A percentile compares a stretch with the other conserved stretches of the same genome.
Conservation (phyloP, 331 rosid species). For the Malus hybrid region DNA sequence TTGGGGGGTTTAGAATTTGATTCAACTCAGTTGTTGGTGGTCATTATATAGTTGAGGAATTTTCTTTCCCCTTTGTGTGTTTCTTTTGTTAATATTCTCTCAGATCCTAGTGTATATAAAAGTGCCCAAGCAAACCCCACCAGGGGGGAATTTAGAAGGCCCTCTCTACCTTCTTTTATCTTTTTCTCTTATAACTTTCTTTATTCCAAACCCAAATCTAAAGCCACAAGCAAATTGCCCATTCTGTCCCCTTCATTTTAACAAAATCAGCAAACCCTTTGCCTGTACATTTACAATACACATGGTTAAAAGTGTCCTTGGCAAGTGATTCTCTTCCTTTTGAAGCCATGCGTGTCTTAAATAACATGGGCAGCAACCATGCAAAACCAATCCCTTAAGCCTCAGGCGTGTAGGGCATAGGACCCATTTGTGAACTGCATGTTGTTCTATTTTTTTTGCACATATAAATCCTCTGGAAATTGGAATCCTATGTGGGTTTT, state of each 20-base stretch:
- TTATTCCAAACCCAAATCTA: constrained; percentile 84
- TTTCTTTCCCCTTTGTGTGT: no score
- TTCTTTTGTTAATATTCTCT: constrained; percentile 33
- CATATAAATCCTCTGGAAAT: constrained; percentile 27
- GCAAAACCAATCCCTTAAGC: constrained; percentile 24
- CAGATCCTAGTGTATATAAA: constrained; percentile 37
- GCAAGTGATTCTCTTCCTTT: constrained; percentile 25
- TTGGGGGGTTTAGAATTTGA: no score
- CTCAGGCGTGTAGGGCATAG: constrained; percentile 27
- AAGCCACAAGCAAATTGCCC: constrained; percentile 43
- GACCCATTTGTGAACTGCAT: constrained; percentile 13
- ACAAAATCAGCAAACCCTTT: not conserved
- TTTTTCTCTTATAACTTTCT: constrained; percentile 33
- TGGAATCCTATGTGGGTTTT: constrained; percentile 57
- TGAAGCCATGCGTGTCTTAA: constrained; percentile 38
- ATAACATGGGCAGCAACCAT: constrained; percentile 31
- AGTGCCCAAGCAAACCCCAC: constrained; percentile 65
- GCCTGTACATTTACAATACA: no score
- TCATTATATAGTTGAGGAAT: no score
- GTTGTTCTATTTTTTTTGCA: not conserved
- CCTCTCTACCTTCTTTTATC: constrained; percentile 9
- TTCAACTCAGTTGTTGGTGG: no score
- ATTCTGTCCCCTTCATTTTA: constrained; percentile 26
- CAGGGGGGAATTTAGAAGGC: constrained; percentile 47
- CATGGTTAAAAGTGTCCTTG: constrained; percentile 14